phyloP scores from a whole-genome alignment of 2,329 filamentous ascomycete genomes.

The Aspergillus puulaauensis region DNA sequence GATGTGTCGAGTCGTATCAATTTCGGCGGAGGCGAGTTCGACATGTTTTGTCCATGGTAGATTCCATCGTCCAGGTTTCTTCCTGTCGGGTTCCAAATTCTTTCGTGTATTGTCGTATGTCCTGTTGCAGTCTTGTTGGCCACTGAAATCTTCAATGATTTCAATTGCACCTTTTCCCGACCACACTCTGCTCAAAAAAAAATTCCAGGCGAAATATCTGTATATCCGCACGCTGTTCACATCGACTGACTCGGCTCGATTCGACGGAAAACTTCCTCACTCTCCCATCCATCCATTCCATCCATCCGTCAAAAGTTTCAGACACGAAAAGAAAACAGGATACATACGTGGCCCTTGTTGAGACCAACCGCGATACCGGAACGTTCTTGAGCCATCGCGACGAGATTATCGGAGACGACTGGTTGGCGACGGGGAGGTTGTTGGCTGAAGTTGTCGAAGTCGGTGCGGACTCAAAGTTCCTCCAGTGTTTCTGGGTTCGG shows the following conservation, averaged over 20 bases:
- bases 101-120: background rate
- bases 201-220: background rate
- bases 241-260: conserved; percentile 8
- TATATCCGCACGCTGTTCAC: background rate
- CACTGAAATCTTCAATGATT: background rate
- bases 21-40: background rate
- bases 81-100: background rate
- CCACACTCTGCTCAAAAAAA: background rate
- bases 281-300: conserved; percentile 2
- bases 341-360: conserved; percentile 67
- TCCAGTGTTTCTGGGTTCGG: conserved; percentile 27
- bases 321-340: conserved; percentile 11
- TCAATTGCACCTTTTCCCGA: background rate
- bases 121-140: background rate
- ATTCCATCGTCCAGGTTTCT: background rate
- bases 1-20: conserved; percentile 5
- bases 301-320: conserved; percentile 1
- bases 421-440: conserved; percentile 33
- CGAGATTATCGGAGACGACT: conserved; percentile 29
- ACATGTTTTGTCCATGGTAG: background rate
- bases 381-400: conserved; percentile 53
- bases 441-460: conserved; percentile 27
- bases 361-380: conserved; percentile 60
- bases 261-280: conserved; percentile 12
- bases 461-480: conserved; percentile 10